phyloP scores from a whole-genome alignment of 495 filamentous ascomycete genomes.

The Aspergillus nidulans region DNA sequence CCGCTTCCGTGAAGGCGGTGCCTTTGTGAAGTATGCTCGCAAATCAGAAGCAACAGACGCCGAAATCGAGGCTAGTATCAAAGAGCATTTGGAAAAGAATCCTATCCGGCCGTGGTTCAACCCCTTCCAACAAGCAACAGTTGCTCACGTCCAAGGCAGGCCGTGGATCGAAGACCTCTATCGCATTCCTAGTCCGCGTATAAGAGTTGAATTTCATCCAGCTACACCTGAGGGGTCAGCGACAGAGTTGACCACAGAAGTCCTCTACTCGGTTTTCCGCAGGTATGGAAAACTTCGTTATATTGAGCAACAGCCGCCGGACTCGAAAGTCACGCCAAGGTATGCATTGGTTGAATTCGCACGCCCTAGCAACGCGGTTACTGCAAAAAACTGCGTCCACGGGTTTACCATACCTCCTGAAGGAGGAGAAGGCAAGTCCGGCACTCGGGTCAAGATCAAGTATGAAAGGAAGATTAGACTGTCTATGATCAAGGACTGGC shows the following conservation, averaged over 20 bases:
- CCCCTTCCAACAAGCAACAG: constrained; percentile 66
- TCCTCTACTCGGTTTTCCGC: constrained; percentile 81
- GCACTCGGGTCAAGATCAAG: constrained; percentile 69
- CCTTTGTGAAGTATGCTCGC: constrained; percentile 83
- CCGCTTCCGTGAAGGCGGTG: constrained; percentile 84
- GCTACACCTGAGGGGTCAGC: constrained; percentile 57
- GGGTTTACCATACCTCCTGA: constrained; percentile 65
- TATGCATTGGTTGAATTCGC: constrained; percentile 76
- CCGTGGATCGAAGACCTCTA: constrained; percentile 95
- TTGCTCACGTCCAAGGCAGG: constrained; percentile 68
- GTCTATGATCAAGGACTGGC: constrained; percentile 81
- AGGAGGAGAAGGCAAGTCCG: constrained; percentile 65
- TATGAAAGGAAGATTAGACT: constrained; percentile 74
- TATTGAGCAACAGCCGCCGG: constrained; percentile 70
- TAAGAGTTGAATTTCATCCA: constrained; percentile 82
- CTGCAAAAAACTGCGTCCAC: constrained; percentile 91
- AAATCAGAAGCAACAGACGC: constrained; percentile 43
- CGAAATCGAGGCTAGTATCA: constrained; percentile 55
- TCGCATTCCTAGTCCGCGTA: constrained; percentile 66
- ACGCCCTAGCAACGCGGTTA: constrained; percentile 64
- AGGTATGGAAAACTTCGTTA: constrained; percentile 84
- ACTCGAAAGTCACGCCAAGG: constrained; percentile 76
- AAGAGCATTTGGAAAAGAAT: constrained; percentile 57
- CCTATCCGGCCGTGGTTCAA: constrained; percentile 85
- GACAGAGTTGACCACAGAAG: constrained; percentile 79